Percentiles rank a stretch among this genome's conserved stretches.
Conservation (phyloP, 805 yeast species). For the Ogataea pini region DNA sequence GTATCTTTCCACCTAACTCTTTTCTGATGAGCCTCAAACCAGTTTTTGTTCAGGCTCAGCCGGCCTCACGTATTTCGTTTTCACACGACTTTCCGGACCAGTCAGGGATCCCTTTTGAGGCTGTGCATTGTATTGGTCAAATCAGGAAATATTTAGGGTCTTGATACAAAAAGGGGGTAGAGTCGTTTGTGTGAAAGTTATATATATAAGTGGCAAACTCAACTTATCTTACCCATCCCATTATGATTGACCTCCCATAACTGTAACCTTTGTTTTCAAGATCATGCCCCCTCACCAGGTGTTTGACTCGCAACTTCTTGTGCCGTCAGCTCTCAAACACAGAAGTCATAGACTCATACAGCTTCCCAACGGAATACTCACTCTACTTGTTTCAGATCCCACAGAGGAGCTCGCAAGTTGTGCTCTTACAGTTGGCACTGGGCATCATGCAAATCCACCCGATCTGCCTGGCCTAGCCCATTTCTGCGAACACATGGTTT, state of each 20-base stretch:
- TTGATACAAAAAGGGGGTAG: conserved; percentile 8
- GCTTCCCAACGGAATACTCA: conserved; percentile 68
- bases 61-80: neutral
- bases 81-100: conserved; percentile 1
- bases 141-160: conserved; percentile 9
- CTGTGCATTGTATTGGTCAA: conserved; percentile 18
- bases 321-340: conserved; percentile 22
- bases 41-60: conserved; percentile 4
- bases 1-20: conserved; percentile 4
- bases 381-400: conserved; percentile 76
- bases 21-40: neutral
- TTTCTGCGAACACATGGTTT: conserved; percentile 76
- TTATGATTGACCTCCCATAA: no score
- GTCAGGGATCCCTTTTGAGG: conserved; percentile 2
- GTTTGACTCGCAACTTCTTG: conserved; percentile 15
- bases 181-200: neutral
- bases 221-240: no score
- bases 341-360: conserved; percentile 46
- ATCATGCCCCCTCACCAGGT: neutral
- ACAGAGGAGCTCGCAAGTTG: conserved; percentile 63
- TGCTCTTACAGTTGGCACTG: conserved; percentile 74
- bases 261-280: no score
- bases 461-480: conserved; percentile 83
- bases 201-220: no score
- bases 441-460: conserved; percentile 77